A percentile compares a stretch with the other conserved stretches of the same genome.
These are phyloP conservation scores for Eucommia ulmoides DNA, from an alignment of 257 asterid species.

Conservation along the genomic window DNA sequence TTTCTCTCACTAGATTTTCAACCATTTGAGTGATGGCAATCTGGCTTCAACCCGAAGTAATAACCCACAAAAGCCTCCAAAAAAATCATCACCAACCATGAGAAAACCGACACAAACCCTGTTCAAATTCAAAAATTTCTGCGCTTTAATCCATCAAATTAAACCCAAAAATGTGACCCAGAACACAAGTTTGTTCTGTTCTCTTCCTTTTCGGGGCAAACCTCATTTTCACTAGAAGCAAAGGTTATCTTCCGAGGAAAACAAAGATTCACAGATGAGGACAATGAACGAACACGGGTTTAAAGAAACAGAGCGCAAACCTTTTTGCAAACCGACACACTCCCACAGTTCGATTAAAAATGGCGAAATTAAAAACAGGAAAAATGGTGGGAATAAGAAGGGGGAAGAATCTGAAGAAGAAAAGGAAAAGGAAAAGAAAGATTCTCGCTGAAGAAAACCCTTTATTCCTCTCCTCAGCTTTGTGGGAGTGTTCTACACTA, in stretches of 20 bases:
- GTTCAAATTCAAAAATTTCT: not conserved
- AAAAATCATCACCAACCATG: not conserved
- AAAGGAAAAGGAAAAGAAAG: constrained; percentile 21
- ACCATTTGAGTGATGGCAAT: not conserved
- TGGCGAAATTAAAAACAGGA: too few species aligned
- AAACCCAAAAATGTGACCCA: not conserved
- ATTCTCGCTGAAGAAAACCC: constrained; percentile 28
- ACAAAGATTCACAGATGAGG: not conserved
- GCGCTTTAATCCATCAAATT: not conserved
- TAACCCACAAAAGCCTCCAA: not conserved
- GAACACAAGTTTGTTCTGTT: constrained; percentile 7
- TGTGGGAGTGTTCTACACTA: too few species aligned
- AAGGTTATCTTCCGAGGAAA: not conserved
- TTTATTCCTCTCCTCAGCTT: constrained; percentile 17
- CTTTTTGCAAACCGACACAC: constrained; percentile 10
- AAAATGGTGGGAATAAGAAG: too few species aligned
- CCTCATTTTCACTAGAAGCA: constrained; percentile 6
- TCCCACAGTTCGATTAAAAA: constrained; percentile 11
- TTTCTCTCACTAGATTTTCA: not conserved
- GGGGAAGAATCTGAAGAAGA: constrained; percentile 15
- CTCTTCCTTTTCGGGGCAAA: not conserved
- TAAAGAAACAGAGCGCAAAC: not conserved
- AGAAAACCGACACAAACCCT: not conserved
- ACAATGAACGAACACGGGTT: not conserved
- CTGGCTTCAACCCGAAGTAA: not conserved